These are phyloP conservation scores for Brassica incana DNA, from an alignment of 345 rosid species.

Conservation along the genomic window DNA sequence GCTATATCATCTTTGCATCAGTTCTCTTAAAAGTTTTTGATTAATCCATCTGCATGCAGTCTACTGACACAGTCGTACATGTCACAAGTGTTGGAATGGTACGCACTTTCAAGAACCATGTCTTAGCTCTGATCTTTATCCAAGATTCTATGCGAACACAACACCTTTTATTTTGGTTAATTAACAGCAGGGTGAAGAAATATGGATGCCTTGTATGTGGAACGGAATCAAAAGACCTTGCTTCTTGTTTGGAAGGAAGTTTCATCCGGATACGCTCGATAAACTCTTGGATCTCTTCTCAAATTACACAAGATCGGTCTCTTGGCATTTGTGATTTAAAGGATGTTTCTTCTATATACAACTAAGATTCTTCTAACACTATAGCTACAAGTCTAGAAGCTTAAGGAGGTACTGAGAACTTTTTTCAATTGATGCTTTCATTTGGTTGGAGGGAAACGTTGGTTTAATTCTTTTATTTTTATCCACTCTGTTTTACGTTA, in stretches of 20 bases:
- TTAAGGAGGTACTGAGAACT: neutral
- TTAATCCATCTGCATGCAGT: slow-evolving; percentile 68
- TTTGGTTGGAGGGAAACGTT: slow-evolving; percentile 18
- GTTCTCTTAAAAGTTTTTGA: neutral
- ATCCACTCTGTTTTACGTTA: slow-evolving; percentile 11
- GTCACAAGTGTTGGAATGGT: slow-evolving; percentile 89
- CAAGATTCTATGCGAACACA: neutral
- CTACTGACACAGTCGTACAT: slow-evolving; percentile 66
- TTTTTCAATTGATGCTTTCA: slow-evolving; percentile 15
- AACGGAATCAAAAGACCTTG: slow-evolving; percentile 92
- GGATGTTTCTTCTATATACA: slow-evolving; percentile 8
- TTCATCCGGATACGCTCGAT: slow-evolving; percentile 71
- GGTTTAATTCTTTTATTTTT: neutral
- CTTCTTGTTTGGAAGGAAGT: slow-evolving; percentile 91
- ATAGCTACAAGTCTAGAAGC: slow-evolving; percentile 20
- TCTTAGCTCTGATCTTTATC: neutral
- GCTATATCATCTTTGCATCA: neutral
- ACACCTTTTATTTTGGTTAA: neutral
- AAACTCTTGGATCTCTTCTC: slow-evolving; percentile 72
- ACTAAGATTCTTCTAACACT: slow-evolving; percentile 26
- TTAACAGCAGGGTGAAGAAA: slow-evolving; percentile 56
- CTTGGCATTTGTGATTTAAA: slow-evolving; percentile 29
- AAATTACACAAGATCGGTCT: slow-evolving; percentile 52
- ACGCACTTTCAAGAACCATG: neutral
- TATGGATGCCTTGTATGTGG: slow-evolving; percentile 74